Evolutionary conservation across 768 basidiomycete species (phyloP), one percentile per base, ranked within the genome.

Genomic region (Lactarius evosmus): DNA sequence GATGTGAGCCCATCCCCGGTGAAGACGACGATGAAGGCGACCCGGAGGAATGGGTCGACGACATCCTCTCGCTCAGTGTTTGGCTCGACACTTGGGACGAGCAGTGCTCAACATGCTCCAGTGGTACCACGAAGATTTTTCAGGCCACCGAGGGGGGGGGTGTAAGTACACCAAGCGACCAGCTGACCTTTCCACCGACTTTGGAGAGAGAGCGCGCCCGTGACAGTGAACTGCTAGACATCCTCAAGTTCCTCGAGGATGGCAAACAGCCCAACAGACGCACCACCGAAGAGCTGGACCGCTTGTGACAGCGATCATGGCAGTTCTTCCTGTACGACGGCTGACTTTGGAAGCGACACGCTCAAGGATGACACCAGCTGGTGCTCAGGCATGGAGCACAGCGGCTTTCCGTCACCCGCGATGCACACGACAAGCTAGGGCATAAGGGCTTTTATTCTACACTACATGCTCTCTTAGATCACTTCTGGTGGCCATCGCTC

Each of bases 401-500:
- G 0, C 38, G 67, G 2, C 65, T 68, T 0, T 29, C 68, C 4
- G 44, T 25, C 0, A 44, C 69, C 30, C 71, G 70, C 53, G 69
- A 73, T 32, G 34, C 36, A 12, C 36, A 38, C 9, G 36, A 38
- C 36, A 16, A 19, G 3, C 40, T 41, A 6, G 40, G 40, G 63
- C 72, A 74, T 57, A 66, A 61, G 53, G 70, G 71, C 3, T 34
- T 60, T 8, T 65, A 60, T 29, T 57, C 70, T 14, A 69, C 67
- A 0, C 30, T 34, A 0, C 22, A 38, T 0, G 22, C 56, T 4
- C 17, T 73, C n/a, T 2, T 33, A 0, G 62, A 68, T 4, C 56
- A 60, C 0, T 73, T 71, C 40, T 74, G 72, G 69, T 74, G 73
- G 73, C 72, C 71, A 2, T 56, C 55, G 2, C 49, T 73, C 22